phyloP scores from a whole-genome alignment of 192 early-diverging fungal species.

The Backusella macrospora region DNA sequence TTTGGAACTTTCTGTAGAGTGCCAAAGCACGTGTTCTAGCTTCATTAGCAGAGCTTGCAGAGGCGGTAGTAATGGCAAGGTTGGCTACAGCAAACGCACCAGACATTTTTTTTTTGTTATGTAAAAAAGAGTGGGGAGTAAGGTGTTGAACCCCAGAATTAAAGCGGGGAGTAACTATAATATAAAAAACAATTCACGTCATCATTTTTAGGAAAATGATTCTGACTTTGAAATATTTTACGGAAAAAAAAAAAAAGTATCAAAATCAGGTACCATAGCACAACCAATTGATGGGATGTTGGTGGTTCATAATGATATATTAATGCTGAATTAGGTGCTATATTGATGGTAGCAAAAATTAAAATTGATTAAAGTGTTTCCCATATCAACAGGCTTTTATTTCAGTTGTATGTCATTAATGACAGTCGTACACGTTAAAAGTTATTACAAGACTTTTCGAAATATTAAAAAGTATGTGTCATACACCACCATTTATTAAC shows the following conservation, averaged over 20 bases:
- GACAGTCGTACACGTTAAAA: too few species aligned
- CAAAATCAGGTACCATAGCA: too few species aligned
- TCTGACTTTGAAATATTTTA: neutral
- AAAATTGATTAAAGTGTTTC: too few species aligned
- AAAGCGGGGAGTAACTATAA: neutral
- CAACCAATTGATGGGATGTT: too few species aligned
- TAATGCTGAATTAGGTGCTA: too few species aligned
- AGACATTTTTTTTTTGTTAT: slow-evolving; percentile 23
- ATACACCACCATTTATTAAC: too few species aligned
- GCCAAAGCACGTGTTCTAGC: slow-evolving; percentile 64
- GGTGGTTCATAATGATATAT: too few species aligned
- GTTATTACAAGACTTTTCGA: too few species aligned
- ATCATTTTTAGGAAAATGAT: neutral
- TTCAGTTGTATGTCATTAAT: too few species aligned
- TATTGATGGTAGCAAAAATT: too few species aligned
- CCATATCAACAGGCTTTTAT: too few species aligned
- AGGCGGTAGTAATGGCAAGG: slow-evolving; percentile 53
- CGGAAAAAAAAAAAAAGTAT: neutral
- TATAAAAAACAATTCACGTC: slow-evolving; percentile 12
- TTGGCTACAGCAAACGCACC: slow-evolving; percentile 41
- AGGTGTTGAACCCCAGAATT: slow-evolving; percentile 22
- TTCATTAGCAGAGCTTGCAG: slow-evolving; percentile 63
- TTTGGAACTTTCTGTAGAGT: slow-evolving; percentile 76
- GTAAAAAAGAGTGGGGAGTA: slow-evolving; percentile 17
- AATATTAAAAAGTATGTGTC: too few species aligned